Evolutionary conservation across 805 yeast species (phyloP), one percentile per base, ranked within the genome.

Genomic region (Nakazawaea ishiwadae): DNA sequence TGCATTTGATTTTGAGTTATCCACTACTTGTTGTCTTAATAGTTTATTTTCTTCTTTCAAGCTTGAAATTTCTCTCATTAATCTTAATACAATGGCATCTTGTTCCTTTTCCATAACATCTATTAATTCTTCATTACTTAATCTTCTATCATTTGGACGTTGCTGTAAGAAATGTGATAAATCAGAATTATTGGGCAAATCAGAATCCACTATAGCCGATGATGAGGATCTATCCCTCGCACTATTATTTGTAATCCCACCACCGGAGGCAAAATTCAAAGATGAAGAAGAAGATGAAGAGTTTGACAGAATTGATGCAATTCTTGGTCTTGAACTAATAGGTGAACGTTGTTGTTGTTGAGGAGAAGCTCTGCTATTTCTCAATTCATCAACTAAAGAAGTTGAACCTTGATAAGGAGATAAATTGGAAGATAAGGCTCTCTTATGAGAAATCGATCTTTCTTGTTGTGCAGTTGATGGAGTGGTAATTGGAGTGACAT

Each of bases 41-140:
- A 51, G 46, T 31, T 64, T 64, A 49, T 74, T 77, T 49, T 80
- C 86, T 14, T 74, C 76, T 48, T 71, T 74, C 46, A 82, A 57
- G 5, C 49, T 44, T 19, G 65, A 66, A 27, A 83, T 80, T 53
- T 82, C 87, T 40, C 73, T 71, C 77, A 80, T 81, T 31, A 82
- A 62, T 55, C 71, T 74, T 52, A 81, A 62, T 15, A 82, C 89
- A 18, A 81, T 79, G 2, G 84, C 86, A 52, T 83, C 90, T 55
- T 83, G 89, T 58, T 83, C 88, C 39, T 79, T 68, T 51, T 83
- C 90, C 79, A 83, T 75, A 27, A 69, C 54, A 52, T 78, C 80
- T 29, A 78, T 69, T 15, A 75, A 65, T 46, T 75, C 73, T 21
- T 72, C 81, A 7, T 68, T 63, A 29, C 61, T 62, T 30, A 64